phyloP scores from a whole-genome alignment of 257 asterid species.

The Solanum ossicruentum region DNA sequence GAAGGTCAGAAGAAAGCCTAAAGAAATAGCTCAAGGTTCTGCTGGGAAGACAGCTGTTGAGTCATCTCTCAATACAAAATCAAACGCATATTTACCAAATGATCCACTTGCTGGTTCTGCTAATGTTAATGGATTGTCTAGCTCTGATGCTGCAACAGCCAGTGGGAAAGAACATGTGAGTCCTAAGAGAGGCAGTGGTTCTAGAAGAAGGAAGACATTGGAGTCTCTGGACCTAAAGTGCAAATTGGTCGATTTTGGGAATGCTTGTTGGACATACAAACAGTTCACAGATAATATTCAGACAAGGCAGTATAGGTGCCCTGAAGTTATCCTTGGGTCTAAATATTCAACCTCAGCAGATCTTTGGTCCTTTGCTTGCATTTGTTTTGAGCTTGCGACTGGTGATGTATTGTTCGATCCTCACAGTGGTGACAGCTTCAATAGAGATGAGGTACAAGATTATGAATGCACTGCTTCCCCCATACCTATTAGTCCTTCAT shows the following conservation, averaged over 20 bases:
- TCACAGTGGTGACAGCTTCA: constrained; percentile 76
- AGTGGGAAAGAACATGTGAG: constrained; percentile 29
- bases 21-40: constrained; percentile 54
- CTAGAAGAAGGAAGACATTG: constrained; percentile 53
- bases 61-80: not conserved
- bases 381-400: constrained; percentile 86
- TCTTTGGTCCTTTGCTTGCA: constrained; percentile 95
- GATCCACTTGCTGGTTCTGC: constrained; percentile 20
- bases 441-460: constrained; percentile 60
- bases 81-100: not conserved
- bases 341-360: constrained; percentile 89
- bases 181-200: constrained; percentile 52
- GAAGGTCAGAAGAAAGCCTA: constrained; percentile 56
- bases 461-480: not conserved
- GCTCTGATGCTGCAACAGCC: constrained; percentile 1
- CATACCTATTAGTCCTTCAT: not conserved
- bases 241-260: constrained; percentile 93
- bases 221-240: constrained; percentile 65
- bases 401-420: constrained; percentile 96
- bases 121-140: constrained; percentile 14
- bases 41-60: constrained; percentile 27
- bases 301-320: constrained; percentile 90
- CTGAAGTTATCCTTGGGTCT: constrained; percentile 85
- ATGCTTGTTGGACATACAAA: constrained; percentile 92
- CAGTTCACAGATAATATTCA: constrained; percentile 85